Evolutionary conservation across 352 stramenopile species (phyloP), one percentile per base, ranked within the genome.

Genomic region (Halophytophthora batemanensis): DNA sequence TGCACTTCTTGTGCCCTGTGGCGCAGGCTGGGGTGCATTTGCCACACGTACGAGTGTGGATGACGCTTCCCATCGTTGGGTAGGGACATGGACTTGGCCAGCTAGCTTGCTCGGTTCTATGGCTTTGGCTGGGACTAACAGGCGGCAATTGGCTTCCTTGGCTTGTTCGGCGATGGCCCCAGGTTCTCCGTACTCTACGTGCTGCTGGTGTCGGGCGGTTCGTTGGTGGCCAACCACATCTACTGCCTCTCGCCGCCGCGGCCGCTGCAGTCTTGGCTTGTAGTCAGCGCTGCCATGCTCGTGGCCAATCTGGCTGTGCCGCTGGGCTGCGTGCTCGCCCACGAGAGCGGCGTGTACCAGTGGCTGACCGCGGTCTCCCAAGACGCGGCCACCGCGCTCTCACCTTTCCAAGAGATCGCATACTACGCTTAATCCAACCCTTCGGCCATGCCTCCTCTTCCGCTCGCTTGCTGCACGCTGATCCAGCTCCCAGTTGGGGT

Each of bases 241-340:
- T 76, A 76, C 38, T 55, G 70, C 35, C 70, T 76, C 45, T 66
- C 55, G 10, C 66, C 66, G n/a, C 59, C 56, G 34, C 65, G 65
- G 18, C 38, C 65, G 15, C 50, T 57, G 36, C 56, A 69, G 49
- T 75, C 71, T 44, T 71, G 61, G 66, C 56, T 51, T 29, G 52
- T 69, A n/a, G 60, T 56, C 6, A 69, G 46, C 42, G 53, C 53
- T 34, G 55, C 63, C 56, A 62, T 71, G 53, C 34, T 71, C 38
- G 51, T 71, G 18, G 45, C 52, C 15, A 61, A 66, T 42, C 48
- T 66, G 22, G 66, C 56, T 13, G 44, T 71, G 25, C 66, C 66
- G 5, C 36, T 75, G 19, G 56, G 59, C 28, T 69, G 61, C 38
- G 56, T 64, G 4, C 21, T 75, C 14, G 52, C 39, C 0, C 50